Base-by-base conservation (phyloP, 2,329 filamentous ascomycete species). In the Ophiognomonia clavigignenti-juglandacearum region DNA sequence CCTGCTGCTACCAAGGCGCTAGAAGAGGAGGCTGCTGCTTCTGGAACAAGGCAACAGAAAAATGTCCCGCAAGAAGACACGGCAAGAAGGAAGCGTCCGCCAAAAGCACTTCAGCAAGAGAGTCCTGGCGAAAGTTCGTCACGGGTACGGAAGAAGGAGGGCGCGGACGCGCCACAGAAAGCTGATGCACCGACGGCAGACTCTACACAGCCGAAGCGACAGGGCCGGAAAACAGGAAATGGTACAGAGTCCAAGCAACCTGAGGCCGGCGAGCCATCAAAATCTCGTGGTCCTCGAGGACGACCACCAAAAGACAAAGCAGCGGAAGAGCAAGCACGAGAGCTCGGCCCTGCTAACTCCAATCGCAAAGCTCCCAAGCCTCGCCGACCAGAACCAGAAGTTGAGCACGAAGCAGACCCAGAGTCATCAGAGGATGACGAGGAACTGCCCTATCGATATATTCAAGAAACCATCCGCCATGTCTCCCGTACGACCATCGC, bases 401-500 rank as follows among this genome's bases (percentile, higher is more conserved):
- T 23, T 6, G 39, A 45, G 22, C 34, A 37, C 36, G 36, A 37
- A 19, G 18, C 31, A 24, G 22, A 32, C 19, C 37, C 41, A n/a
- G 47, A 49, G 13, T 34, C 40, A 14, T 37, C 48, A 29, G 39
- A 50, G 19, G 39, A 51, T 19, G 48, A 55, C 20, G 53, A 58
- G 22, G 54, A 56, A 3, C 47, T 56, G 7, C 55, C 69, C 52
- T 80, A 76, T 59, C 70, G 72, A 37, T 74, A 78, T 54, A 64
- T 84, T 40, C 67, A 71, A 6, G 63, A 77, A 13, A 69, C 69
- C 24, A 74, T 69, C 11, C 74, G 72, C 29, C 70, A 69, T 35
- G 69, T 88, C 36, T 77, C 81, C n/a, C 77, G 75, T 51, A 74
- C 77, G 23, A 77, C 73, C 31, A 85, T 95, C 48, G 75, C 85